Evolutionary conservation across 1,284 basidiomycete genomes (phyloP), one percentile per base, ranked within the genome.

Genomic region (Flammula alnicola): DNA sequence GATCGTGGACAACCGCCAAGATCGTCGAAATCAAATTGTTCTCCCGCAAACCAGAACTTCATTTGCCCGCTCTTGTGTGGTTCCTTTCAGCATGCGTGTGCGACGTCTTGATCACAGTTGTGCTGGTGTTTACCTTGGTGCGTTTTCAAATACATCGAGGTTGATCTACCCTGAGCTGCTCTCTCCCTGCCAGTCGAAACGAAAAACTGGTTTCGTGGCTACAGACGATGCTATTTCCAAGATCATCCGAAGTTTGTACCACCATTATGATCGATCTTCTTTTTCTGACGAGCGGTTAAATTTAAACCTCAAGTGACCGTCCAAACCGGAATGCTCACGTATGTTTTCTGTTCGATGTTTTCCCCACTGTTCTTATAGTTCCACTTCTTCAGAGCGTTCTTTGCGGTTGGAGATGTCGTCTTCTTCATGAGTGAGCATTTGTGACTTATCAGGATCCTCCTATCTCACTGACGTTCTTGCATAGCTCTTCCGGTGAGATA

Each of bases 251-350:
- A 70, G 76, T 77, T n/a, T n/a, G n/a, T n/a, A n/a, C n/a, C n/a
- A n/a, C n/a, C n/a, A n/a, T n/a, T n/a, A n/a, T n/a, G n/a, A n/a
- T n/a, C n/a, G n/a, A n/a, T n/a, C n/a, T n/a, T n/a, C n/a, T n/a
- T n/a, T n/a, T n/a, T n/a, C n/a, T n/a, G n/a, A n/a, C n/a, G n/a
- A n/a, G n/a, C n/a, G n/a, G n/a, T n/a, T n/a, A n/a, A n/a, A n/a
- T n/a, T n/a, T n/a, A n/a, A n/a, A n/a, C n/a, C n/a, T n/a, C n/a
- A n/a, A 78, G 76, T 75, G 68, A 77, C 75, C 2, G 72, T 78
- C 9, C 76, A 77, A 49, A 78, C 76, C 2, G 74, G 75, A 32
- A 68, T 76, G 62, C 54, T 77, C 53, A 77, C 74, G 73, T 76
- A 58, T 8, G 53, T 35, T n/a, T n/a, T n/a, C 29, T 2, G 31